Evolutionary conservation across 495 filamentous ascomycete genomes (phyloP).

Genomic region (Aspergillus avenaceus): DNA sequence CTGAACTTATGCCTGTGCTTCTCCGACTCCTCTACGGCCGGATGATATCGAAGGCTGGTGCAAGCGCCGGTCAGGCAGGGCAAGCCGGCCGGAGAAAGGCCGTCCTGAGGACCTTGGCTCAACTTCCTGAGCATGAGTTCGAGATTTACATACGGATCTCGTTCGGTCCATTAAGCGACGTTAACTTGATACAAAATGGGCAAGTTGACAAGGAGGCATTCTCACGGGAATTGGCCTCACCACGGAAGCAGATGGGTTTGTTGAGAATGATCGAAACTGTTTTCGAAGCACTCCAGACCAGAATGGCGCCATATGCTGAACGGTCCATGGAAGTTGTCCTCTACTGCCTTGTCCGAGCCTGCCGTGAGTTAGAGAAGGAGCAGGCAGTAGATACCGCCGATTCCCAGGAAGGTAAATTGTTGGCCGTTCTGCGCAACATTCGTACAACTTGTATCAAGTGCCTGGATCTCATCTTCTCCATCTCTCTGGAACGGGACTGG

Average conservation of each 20-base stretch:
- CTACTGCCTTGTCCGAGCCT: slow-evolving; percentile 73
- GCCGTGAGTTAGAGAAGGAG: slow-evolving; percentile 48
- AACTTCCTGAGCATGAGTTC: slow-evolving; percentile 61
- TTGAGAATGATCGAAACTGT: slow-evolving; percentile 89
- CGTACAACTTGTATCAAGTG: slow-evolving; percentile 74
- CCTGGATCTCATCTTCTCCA: slow-evolving; percentile 69
- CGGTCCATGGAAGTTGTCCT: slow-evolving; percentile 69
- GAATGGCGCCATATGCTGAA: slow-evolving; percentile 56
- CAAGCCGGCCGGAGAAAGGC: slow-evolving; percentile 64
- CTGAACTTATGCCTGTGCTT: slow-evolving; percentile 74
- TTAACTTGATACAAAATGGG: slow-evolving; percentile 51
- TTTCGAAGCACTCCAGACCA: slow-evolving; percentile 72
- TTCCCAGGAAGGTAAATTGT: slow-evolving; percentile 37
- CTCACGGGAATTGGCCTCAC: slow-evolving; percentile 49
- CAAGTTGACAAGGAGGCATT: slow-evolving; percentile 47
- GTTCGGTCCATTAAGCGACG: slow-evolving; percentile 61
- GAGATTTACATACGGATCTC: slow-evolving; percentile 78
- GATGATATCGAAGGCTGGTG: slow-evolving; percentile 76
- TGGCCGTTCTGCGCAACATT: slow-evolving; percentile 62
- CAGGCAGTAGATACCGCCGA: slow-evolving; percentile 34
- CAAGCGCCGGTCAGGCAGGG: slow-evolving; percentile 40
- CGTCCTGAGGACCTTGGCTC: slow-evolving; percentile 57
- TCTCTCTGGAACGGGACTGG: slow-evolving; percentile 64
- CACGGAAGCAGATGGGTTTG: slow-evolving; percentile 80
- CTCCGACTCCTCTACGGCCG: slow-evolving; percentile 86